Base-by-base conservation (phyloP, 441 rosid species). In the Erodium moschatum region DNA sequence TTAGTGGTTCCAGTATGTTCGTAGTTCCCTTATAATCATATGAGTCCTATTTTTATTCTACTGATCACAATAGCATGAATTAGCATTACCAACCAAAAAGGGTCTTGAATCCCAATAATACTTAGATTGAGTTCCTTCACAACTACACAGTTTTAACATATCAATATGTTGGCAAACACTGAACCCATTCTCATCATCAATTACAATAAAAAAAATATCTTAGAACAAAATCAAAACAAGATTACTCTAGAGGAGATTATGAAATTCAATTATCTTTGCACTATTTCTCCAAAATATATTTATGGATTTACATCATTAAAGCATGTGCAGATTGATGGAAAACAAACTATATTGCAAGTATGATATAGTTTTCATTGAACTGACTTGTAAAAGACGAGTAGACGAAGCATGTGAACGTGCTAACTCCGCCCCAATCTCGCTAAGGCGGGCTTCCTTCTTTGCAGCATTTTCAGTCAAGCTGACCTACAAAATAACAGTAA, bases 371-470 rank as follows among this genome's bases (percentile, higher is more conserved):
- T 50, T 50, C 19, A 50, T 58, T 58, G 29, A 58, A 76, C 71
- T 21, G 12, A 89, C 98, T 89, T 94, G 99, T 31, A 82, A 83
- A 75, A 89, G 82, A 13, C 97, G 99, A 77, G 84, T 67, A 74
- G 88, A 82, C 65, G 76, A 31, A 66, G 94, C 88, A 75, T 82
- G 85, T 19, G 81, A 77, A 4, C 96, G 92, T 5, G 86, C 81
- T 77, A 87, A 74, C 78, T 87, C 90, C 12, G 96, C 85, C 71
- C 85, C 85, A 33, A 82, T 79, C 78, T 94, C 90, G 82, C 84
- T 79, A 29, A 81, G 12, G 15, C 90, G 85, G 18, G 90, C 80
- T 77, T 89, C 97, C 80, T 81, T 91, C 56, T 84, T 83, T 0
- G 97, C 85, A 72, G 80, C 77, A 50, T 68, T 72, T 48, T 87